These are phyloP conservation scores for Phytophthora cryptogea DNA, from an alignment of 352 stramenopile species.

Conservation along the genomic window DNA sequence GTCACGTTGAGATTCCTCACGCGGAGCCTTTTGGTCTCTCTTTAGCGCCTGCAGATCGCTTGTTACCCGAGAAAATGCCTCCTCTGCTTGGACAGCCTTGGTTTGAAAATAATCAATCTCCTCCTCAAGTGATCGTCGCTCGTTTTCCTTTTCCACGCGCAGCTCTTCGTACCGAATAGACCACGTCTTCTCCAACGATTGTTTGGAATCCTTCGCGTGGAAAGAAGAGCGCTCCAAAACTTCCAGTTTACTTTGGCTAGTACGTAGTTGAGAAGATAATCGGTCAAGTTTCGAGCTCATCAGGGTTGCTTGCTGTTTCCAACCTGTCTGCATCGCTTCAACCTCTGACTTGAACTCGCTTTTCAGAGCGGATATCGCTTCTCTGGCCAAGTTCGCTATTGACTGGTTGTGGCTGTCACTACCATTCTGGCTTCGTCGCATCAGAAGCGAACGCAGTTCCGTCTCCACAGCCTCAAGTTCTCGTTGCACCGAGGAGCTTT, in stretches of 20 bases:
- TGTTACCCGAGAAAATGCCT: conserved; percentile 36
- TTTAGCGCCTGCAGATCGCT: conserved; percentile 39
- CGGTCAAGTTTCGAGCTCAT: conserved; percentile 49
- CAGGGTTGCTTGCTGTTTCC: conserved; percentile 48
- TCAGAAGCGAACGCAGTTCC: conserved; percentile 44
- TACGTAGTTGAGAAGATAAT: conserved; percentile 43
- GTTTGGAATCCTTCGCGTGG: conserved; percentile 50
- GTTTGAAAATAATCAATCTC: conserved; percentile 44
- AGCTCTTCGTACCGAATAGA: conserved; percentile 49
- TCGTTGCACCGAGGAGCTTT: conserved; percentile 33
- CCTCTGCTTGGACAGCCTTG: conserved; percentile 38
- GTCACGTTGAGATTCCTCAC: conserved; percentile 34
- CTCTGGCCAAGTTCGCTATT: conserved; percentile 32
- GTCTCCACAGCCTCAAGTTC: conserved; percentile 47
- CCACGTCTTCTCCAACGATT: conserved; percentile 48
- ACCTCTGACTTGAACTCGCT: conserved; percentile 52
- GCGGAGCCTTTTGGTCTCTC: conserved; percentile 22
- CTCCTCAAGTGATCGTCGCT: conserved; percentile 48
- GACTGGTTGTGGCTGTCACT: conserved; percentile 12
- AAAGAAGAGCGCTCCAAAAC: conserved; percentile 46
- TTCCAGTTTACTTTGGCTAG: conserved; percentile 57
- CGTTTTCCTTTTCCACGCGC: conserved; percentile 45
- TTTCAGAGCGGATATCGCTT: conserved; percentile 43
- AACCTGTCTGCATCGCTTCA: conserved; percentile 39
- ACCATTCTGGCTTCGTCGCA: conserved; percentile 6